phyloP scores from a whole-genome alignment of 1,284 basidiomycete genomes.

The Cutaneotrichosporon dermatis region DNA sequence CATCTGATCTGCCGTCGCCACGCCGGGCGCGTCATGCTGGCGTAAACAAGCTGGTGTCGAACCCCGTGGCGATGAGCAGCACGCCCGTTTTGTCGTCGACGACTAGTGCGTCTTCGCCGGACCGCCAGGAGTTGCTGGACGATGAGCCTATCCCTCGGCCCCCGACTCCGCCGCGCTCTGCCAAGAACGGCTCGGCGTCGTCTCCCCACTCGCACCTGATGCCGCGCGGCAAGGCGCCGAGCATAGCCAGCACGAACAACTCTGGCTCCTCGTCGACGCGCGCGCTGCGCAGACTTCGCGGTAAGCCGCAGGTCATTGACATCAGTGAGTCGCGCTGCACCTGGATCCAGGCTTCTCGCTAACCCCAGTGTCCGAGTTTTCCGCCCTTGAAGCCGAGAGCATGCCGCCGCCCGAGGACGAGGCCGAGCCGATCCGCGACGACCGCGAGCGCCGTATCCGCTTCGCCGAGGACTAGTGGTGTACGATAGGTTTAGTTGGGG shows the following conservation, averaged over 20 bases:
- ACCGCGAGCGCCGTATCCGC: slow-evolving; percentile 33
- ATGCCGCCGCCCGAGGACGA: slow-evolving; percentile 14
- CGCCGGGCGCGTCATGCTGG: background rate
- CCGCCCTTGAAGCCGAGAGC: slow-evolving; percentile 21
- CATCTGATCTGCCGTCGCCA: slow-evolving; percentile 12
- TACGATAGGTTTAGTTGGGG: background rate
- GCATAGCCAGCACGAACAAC: slow-evolving; percentile 3
- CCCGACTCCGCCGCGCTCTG: too few relatives aligned
- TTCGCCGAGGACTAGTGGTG: slow-evolving; percentile 23
- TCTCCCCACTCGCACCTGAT: too few relatives aligned
- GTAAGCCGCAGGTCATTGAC: slow-evolving; percentile 20
- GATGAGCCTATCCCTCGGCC: too few relatives aligned
- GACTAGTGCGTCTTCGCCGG: too few relatives aligned
- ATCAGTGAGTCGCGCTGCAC: slow-evolving; percentile 5
- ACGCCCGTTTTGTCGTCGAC: background rate
- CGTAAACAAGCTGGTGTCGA: background rate
- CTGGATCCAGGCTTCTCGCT: too few relatives aligned
- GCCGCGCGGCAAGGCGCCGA: background rate
- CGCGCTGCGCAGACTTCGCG: slow-evolving; percentile 13
- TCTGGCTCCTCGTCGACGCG: slow-evolving; percentile 5
- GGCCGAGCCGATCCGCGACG: slow-evolving; percentile 32
- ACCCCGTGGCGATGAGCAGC: background rate
- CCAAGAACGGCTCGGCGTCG: too few relatives aligned
- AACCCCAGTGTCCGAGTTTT: slow-evolving; percentile 31
- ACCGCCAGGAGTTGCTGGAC: too few relatives aligned